Evolutionary conservation across 352 stramenopile species (phyloP), one percentile per base, ranked within the genome.

Genomic region (Globisporangium nodosum): DNA sequence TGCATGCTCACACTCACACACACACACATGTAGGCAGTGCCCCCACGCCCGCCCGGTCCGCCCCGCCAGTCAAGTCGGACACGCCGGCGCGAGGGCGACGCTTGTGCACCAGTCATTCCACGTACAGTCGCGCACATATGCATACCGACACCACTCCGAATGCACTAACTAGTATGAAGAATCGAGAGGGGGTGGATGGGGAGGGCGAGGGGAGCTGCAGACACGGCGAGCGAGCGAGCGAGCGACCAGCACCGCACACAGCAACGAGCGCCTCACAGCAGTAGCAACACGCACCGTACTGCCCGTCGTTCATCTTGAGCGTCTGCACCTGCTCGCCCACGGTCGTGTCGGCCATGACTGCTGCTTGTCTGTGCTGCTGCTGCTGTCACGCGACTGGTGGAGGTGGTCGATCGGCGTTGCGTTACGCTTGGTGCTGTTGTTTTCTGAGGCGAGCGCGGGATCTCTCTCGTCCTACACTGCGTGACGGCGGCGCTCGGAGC

Each of bases 221-320:
- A 53, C n/a, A 18, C 18, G 37, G 24, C 21, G 47, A 48, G 42
- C 42, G 5, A 5, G 18, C 47, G 47, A 52, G 24, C 21, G 47
- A 48, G 42, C 42, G 5, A 5, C 27, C 49, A 27, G 33, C 43
- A 20, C 53, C 51, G 55, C 13, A 33, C 27, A 53, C 8, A 37
- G 7, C 30, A 21, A 46, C 11, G 27, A 8, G 13, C 16, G 11
- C 42, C 3, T 16, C 20, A n/a, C 20, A 49, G 43, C 24, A 27
- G 18, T 42, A 20, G 35, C 13, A 50, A 37, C 15, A 50, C 65
- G 43, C 66, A 85, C 74, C 73, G 53, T 65, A 65, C 59, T 71
- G 61, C 15, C 65, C 65, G 40, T 71, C 64, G 72, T 74, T 78
- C 61, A 74, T 79, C 70, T 81, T 77, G 56, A 85, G 76, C 48